Percentiles rank a stretch among this genome's conserved stretches.
These are phyloP conservation scores for Plectranthus barbatus DNA, from an alignment of 257 asterid genomes.

Conservation along the genomic window DNA sequence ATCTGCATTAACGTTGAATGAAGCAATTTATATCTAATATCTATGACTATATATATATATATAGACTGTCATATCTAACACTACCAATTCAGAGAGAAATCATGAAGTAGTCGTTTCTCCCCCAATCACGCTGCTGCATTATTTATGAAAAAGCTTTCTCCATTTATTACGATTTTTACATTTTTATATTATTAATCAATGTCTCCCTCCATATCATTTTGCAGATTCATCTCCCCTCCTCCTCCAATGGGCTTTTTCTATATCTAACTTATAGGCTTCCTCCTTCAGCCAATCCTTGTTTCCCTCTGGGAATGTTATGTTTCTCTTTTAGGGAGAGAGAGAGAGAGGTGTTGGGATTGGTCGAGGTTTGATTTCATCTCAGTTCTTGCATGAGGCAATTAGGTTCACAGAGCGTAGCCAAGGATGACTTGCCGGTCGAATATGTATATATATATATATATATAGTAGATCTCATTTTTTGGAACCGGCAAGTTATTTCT, in stretches of 20 bases:
- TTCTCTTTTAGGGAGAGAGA: conserved; percentile 18
- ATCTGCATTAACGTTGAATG: neutral
- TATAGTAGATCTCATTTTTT: no score
- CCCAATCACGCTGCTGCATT: conserved; percentile 18
- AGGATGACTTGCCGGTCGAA: conserved; percentile 99
- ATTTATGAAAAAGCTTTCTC: conserved; percentile 9
- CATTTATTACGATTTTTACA: neutral
- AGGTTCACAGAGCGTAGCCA: conserved; percentile 63
- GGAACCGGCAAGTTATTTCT: conserved; percentile 48
- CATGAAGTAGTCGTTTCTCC: no score
- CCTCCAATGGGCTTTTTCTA: conserved; percentile 1
- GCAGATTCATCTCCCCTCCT: neutral
- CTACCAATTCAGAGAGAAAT: neutral
- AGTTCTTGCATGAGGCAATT: conserved; percentile 62
- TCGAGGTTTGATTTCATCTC: conserved; percentile 26
- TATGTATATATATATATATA: no score
- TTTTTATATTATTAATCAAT: no score
- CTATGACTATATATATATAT: conserved; percentile 11
- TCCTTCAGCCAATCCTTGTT: conserved; percentile 3
- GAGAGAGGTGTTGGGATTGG: neutral
- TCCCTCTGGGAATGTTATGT: conserved; percentile 7
- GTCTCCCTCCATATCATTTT: neutral
- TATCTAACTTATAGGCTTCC: conserved; percentile 9
- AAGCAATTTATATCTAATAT: neutral
- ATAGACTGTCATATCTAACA: neutral